A percentile compares a stretch with the other conserved stretches of the same genome.
Conservation (phyloP, 2,329 filamentous ascomycete genomes). For the Dendrostoma leiphaemia region DNA sequence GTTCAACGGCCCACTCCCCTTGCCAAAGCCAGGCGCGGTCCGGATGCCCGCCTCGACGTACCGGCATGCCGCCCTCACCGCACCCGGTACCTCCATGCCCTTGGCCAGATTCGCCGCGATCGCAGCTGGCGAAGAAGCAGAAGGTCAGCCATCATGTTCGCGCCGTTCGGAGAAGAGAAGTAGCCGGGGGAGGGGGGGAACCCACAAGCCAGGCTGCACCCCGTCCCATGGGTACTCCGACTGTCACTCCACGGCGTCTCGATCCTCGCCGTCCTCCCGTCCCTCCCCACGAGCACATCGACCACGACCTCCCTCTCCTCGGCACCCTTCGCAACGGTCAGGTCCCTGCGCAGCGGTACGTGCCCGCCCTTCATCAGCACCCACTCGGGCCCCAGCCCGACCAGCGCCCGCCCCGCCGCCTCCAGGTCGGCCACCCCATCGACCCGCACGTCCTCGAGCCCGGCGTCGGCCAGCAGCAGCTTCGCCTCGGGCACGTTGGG, state of each 20-base stretch:
- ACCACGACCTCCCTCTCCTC: constrained; percentile 66
- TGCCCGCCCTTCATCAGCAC: constrained; percentile 92
- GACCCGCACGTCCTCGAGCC: constrained; percentile 35
- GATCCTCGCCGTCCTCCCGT: constrained; percentile 53
- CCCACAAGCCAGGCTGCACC: constrained; percentile 87
- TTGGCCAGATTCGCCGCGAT: constrained; percentile 71
- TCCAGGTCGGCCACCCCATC: constrained; percentile 65
- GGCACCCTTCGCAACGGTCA: constrained; percentile 54
- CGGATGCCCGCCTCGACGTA: constrained; percentile 73
- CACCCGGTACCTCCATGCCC: constrained; percentile 52
- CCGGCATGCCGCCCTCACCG: constrained; percentile 66
- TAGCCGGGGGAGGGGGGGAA: constrained; percentile 17
- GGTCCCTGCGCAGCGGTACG: constrained; percentile 68
- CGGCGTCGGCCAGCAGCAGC: constrained; percentile 55
- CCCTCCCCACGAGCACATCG: constrained; percentile 70
- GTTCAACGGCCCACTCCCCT: constrained; percentile 71
- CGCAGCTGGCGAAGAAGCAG: no score
- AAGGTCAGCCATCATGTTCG: neutral
- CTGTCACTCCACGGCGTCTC: constrained; percentile 70
- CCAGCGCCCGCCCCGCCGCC: constrained; percentile 63
- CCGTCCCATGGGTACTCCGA: constrained; percentile 88
- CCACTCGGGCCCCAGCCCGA: constrained; percentile 69
- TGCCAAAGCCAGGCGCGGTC: constrained; percentile 60
- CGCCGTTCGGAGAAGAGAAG: neutral
- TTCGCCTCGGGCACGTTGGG: constrained; percentile 76